Percentiles rank a stretch among this genome's conserved stretches.
Evolutionary conservation across 345 rosid species (phyloP).

Genomic region (Rhizophora mangle): DNA sequence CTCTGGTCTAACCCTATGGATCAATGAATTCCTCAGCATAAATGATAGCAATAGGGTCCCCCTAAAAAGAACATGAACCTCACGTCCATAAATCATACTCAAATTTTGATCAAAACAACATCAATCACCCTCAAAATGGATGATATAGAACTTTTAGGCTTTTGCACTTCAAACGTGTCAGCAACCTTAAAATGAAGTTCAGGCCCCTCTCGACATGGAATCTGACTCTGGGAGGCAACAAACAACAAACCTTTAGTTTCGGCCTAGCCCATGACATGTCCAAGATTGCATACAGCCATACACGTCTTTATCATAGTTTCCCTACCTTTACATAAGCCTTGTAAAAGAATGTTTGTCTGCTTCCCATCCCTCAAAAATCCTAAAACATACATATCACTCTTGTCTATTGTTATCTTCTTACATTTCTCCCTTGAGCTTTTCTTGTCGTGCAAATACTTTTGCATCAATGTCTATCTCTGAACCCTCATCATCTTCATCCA

Average conservation of each 20-base stretch:
- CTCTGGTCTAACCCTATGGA: background rate
- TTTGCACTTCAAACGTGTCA: background rate
- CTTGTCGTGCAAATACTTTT: background rate
- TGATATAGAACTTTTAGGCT: background rate
- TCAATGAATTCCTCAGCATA: background rate
- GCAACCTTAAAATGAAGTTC: constrained; percentile 3
- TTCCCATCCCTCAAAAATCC: constrained; percentile 8
- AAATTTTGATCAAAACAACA: background rate
- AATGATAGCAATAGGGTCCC: constrained; percentile 13
- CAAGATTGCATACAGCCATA: constrained; percentile 42
- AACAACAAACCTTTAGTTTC: background rate
- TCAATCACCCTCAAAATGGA: background rate
- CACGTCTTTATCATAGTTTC: constrained; percentile 40
- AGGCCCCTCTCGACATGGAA: background rate
- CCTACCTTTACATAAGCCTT: constrained; percentile 11
- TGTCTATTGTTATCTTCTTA: background rate
- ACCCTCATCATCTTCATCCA: constrained; percentile 34
- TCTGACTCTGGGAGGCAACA: constrained; percentile 5
- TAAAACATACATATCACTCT: background rate
- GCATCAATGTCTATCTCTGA: constrained; percentile 5
- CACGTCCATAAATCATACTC: background rate
- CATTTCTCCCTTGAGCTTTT: background rate
- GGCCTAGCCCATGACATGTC: constrained; percentile 26
- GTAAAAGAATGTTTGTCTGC: constrained; percentile 10
- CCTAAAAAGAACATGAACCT: constrained; percentile 9